Evolutionary conservation across 1,284 basidiomycete species (phyloP), one percentile per base, ranked within the genome.

Genomic region (Microbotryum intermedium): DNA sequence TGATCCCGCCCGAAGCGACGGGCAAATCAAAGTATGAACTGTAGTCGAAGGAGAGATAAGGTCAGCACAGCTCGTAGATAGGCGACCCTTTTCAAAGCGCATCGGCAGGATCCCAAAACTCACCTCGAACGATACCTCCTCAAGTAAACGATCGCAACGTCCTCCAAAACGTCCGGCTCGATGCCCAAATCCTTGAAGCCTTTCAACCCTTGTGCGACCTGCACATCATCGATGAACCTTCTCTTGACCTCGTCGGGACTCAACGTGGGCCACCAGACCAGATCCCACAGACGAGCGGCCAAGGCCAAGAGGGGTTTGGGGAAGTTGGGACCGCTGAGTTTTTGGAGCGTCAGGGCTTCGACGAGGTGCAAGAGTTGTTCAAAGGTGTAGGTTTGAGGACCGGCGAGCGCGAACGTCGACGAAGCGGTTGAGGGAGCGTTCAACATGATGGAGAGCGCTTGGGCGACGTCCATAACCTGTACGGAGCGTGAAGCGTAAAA

Each of bases 201-300:
- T 74, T 79, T 79, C 58, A 60, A 87, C 77, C 59, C 84, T 82
- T 62, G 86, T 78, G 42, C 66, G 64, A 50, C 67, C 69, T 77
- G 77, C 55, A 73, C 68, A 75, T 97, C 94, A 76, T 93, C 82
- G 67, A 97, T 84, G 77, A 83, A 95, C 66, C 90, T 83, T 71
- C 94, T 80, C 70, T 83, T 81, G 29, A 98, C 85, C 77, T 97
- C 93, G 75, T 98, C 94, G 1, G 90, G 88, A 73, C 82, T 85
- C 62, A 97, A 79, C 60, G 88, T 83, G 20, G 92, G 93, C 93
- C 93, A 98, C 93, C 92, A 98, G 18, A 80, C 80, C 5, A 77
- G 73, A 76, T 97, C 88, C 48, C 84, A 82, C 30, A 81, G 74
- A 68, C 79, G 82, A 6, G 92, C 82, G 39, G 90, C 76, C 8